Conservation (phyloP, 2,329 filamentous ascomycete genomes). For the Aspergillus bombycis region DNA sequence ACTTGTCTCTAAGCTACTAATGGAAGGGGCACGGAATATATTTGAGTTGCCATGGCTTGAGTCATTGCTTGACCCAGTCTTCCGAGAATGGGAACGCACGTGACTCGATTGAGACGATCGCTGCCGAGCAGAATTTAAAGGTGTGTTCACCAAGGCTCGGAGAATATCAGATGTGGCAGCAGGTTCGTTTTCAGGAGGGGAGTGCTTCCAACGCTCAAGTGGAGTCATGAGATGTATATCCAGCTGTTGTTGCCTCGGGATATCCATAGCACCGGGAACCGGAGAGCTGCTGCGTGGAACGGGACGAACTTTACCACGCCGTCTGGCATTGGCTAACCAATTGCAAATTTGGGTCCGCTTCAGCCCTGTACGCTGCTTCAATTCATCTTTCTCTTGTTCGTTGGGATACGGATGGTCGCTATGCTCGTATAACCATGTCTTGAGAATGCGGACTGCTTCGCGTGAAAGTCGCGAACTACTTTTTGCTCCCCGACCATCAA, state of each 20-base stretch:
- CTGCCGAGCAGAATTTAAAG: constrained; percentile 38
- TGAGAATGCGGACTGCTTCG: constrained; percentile 77
- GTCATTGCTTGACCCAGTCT: constrained; percentile 52
- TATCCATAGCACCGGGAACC: constrained; percentile 71
- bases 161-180: constrained; percentile 66
- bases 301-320: constrained; percentile 75
- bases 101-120: constrained; percentile 34
- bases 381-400: constrained; percentile 79
- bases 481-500: constrained; percentile 56
- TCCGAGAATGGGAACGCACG: constrained; percentile 41
- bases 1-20: constrained; percentile 58
- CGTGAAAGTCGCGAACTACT: constrained; percentile 76
- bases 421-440: constrained; percentile 82
- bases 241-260: constrained; percentile 61
- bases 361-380: constrained; percentile 78
- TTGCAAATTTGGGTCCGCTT: constrained; percentile 84
- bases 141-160: constrained; percentile 57
- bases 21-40: constrained; percentile 55
- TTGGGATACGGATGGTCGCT: constrained; percentile 83
- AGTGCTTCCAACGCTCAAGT: constrained; percentile 70
- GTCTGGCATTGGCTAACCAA: constrained; percentile 88
- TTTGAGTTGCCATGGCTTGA: constrained; percentile 58
- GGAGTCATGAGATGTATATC: constrained; percentile 61
- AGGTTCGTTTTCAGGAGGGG: constrained; percentile 70
- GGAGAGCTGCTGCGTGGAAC: constrained; percentile 69